Percentiles rank a stretch among this genome's conserved stretches.
phyloP scores from a whole-genome alignment of 2,329 filamentous ascomycete genomes.

The Rhynchosporium agropyri region DNA sequence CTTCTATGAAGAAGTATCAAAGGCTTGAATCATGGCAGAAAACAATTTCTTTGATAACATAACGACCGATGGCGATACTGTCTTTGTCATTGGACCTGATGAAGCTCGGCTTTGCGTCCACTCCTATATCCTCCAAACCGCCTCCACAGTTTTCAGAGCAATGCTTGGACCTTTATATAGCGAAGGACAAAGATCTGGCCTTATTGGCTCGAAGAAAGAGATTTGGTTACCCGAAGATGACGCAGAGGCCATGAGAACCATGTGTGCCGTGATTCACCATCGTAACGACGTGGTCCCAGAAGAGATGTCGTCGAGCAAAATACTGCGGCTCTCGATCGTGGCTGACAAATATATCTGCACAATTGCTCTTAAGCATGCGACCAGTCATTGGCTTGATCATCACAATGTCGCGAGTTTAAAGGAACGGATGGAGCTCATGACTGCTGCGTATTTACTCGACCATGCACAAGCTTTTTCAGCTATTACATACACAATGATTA shows the following conservation, averaged over 20 bases:
- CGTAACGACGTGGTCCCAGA: not conserved
- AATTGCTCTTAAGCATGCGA: constrained; percentile 3
- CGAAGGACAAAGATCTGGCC: no score
- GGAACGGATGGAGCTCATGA: constrained; percentile 1
- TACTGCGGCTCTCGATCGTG: constrained; percentile 4
- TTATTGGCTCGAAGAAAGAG: no score
- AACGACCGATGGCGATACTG: no score
- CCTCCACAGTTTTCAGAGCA: no score
- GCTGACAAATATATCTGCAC: not conserved
- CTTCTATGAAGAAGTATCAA: no score
- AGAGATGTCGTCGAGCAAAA: constrained; percentile 2
- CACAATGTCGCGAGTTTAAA: not conserved
- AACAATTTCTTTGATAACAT: no score
- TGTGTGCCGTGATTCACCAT: not conserved
- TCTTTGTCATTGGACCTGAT: no score
- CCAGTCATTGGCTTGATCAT: not conserved
- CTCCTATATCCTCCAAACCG: no score
- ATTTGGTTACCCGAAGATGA: not conserved
- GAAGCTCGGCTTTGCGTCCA: no score
- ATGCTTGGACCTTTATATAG: no score
- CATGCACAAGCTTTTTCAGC: not conserved
- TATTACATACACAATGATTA: constrained; percentile 2
- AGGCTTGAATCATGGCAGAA: no score
- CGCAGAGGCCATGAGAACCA: not conserved
- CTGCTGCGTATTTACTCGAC: not conserved